Base-by-base conservation (phyloP, 192 early-diverging fungal species). In the Umbelopsis isabellina region DNA sequence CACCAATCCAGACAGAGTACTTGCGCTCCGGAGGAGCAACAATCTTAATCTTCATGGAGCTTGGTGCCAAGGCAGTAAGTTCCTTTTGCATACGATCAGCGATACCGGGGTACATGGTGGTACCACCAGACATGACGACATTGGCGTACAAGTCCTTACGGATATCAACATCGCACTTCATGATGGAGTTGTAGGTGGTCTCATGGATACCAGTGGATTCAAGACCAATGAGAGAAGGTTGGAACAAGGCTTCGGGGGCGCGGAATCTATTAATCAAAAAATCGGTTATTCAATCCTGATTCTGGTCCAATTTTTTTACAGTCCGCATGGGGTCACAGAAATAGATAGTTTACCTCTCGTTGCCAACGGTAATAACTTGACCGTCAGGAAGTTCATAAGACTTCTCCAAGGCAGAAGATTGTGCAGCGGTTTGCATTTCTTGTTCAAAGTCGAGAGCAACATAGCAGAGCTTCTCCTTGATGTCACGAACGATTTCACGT, bases 1-100 rank as follows among this genome's bases (percentile, higher is more conserved):
- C 97, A 87, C 97, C 97, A 78, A 98, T 97, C 95, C 97, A 98
- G 85, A 94, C 97, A 69, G 97, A 97, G 92, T 96, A 97, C 87
- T 97, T 98, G 82, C 97, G 90, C 84, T 98, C 97, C 55, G 97
- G 96, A 46, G 97, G 97, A 73, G 96, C 96, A 80, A 97, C 94
- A 80, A 98, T 95, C 92, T 96, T 93, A 89, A 97, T 91, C 90
- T 94, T 95, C 94, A 94, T 97, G 72, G 91, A 91, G 74, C 92
- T 93, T 50, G 97, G 97, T 47, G 94, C 95, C 74, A 97, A 87
- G 45, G 95, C 90, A 51, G 95, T 92, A 83, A 98, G 94, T 86
- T 98, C 97, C 86, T 95, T 93, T 81, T 96, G 95, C 93, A 98
- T 93, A 79, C 96, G 92, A 81, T 98, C 95, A 68, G 91, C 91